These are phyloP conservation scores for Ceratocystis destructans DNA, from an alignment of 2,329 filamentous ascomycete genomes.

Conservation along the genomic window DNA sequence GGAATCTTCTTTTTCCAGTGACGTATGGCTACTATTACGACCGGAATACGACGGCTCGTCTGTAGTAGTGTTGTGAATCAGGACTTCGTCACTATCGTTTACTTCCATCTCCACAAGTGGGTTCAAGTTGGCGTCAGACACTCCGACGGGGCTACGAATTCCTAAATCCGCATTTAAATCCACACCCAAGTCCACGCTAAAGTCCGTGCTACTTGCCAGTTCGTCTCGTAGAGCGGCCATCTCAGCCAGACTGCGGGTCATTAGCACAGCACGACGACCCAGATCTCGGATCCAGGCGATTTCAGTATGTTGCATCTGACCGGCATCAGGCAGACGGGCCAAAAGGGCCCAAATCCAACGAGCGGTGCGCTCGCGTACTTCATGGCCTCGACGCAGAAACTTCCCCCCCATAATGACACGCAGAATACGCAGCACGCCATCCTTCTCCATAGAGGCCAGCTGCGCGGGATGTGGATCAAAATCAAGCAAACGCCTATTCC, in stretches of 20 bases:
- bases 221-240: conserved; percentile 36
- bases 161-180: conserved; percentile 26
- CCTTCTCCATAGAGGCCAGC: conserved; percentile 51
- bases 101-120: conserved; percentile 20
- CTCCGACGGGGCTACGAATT: conserved; percentile 34
- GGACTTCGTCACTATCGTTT: conserved; percentile 24
- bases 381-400: conserved; percentile 45
- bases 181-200: conserved; percentile 27
- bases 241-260: conserved; percentile 42
- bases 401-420: conserved; percentile 51
- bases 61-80: not conserved
- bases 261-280: conserved; percentile 57
- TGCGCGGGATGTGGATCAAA: conserved; percentile 46
- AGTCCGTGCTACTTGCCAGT: conserved; percentile 24
- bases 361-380: conserved; percentile 53
- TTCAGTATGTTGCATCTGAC: conserved; percentile 61
- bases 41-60: not conserved
- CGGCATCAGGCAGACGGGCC: conserved; percentile 58
- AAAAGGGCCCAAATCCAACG: conserved; percentile 78
- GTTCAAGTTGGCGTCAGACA: conserved; percentile 28
- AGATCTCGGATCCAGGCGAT: conserved; percentile 65
- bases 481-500: conserved; percentile 38
- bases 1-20: not conserved
- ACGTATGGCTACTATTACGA: not conserved
- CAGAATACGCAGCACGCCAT: conserved; percentile 52